Base-by-base conservation (phyloP, 1,284 basidiomycete species). In the Heimioporus retisporus region DNA sequence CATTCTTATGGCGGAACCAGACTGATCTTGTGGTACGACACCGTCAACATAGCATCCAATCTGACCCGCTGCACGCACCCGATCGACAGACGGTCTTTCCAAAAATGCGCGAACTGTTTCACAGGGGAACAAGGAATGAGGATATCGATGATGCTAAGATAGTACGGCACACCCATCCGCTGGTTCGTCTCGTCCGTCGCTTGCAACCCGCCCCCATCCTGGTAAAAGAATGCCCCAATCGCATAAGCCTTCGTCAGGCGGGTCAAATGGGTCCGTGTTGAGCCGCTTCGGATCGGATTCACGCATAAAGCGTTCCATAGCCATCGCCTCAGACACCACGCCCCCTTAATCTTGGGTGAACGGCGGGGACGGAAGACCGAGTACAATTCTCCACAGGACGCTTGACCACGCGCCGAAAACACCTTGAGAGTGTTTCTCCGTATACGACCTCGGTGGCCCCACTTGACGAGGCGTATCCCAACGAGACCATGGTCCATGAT, bases 61-160 rank as follows among this genome's bases (percentile, higher is more conserved):
- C 31, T 8, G 8, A 35, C 8, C 31, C 8, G 31, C 31, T 35
- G 31, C 31, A 35, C 31, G 79, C 72, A 97, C 95, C 71, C 92
- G 82, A 84, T 97, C 95, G 59, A 93, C 92, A 28, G 87, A 89
- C 72, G 98, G 80, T 96, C 94, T 82, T 98, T 98, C 94, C 96
- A 99, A 67, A 94, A 84, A 78, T 96, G 93, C 81, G 99, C 97
- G 50, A 93, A 72, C 76, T 90, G 91, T 86, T 99, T 99, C 69
- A 88, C 76, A 21, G 81, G 74, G 44, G 85, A 90, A 80, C 96
- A 99, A 10, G 96, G 96, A 42, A 97, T 99, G 69, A 96, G 83
- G 72, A 97, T 97, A 80, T 98, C 96, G 74, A 98, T 98, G 59
- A 98, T 88, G 35, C 96, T 96, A 23, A 97, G 84, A 80, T 99